Conservation (phyloP, 495 filamentous ascomycete genomes). For the Annulohypoxylon stygium region DNA sequence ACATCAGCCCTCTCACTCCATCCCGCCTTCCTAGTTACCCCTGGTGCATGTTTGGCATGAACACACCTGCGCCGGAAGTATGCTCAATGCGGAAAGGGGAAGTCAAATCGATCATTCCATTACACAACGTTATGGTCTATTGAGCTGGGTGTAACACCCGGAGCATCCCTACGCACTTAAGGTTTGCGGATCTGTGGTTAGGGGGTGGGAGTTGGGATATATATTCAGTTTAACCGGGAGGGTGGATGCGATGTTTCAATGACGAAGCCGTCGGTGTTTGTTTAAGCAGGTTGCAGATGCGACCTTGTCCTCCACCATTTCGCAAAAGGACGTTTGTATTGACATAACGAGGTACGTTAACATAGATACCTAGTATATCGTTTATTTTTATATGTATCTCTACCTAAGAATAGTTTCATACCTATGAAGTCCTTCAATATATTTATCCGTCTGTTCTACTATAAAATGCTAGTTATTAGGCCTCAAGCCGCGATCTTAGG, state of each 20-base stretch:
- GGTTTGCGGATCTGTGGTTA: background rate
- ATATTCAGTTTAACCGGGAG: slow-evolving; percentile 41
- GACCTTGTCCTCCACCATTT: slow-evolving; percentile 14
- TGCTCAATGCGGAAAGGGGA: slow-evolving; percentile 19
- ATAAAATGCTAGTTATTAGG: background rate
- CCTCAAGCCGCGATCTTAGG: background rate
- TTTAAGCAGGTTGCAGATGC: slow-evolving; percentile 18
- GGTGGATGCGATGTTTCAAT: slow-evolving; percentile 20
- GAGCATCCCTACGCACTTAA: background rate
- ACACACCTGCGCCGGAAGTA: slow-evolving; percentile 17
- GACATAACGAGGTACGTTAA: background rate
- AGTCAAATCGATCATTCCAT: slow-evolving; percentile 5
- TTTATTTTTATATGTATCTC: background rate
- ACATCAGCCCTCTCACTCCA: background rate
- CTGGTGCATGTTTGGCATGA: slow-evolving; percentile 10
- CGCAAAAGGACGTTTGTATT: background rate
- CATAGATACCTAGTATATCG: background rate
- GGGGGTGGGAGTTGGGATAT: slow-evolving; percentile 7
- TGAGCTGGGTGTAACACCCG: background rate
- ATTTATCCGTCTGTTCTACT: background rate
- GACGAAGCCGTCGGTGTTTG: background rate
- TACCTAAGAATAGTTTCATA: background rate
- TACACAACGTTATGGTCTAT: slow-evolving; percentile 3
- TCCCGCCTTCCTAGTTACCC: slow-evolving; percentile 3
- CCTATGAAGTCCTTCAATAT: background rate